Evolutionary conservation across 1,284 basidiomycete genomes (phyloP), one percentile per base, ranked within the genome.

Genomic region (Cutaneotrichosporon sp.): DNA sequence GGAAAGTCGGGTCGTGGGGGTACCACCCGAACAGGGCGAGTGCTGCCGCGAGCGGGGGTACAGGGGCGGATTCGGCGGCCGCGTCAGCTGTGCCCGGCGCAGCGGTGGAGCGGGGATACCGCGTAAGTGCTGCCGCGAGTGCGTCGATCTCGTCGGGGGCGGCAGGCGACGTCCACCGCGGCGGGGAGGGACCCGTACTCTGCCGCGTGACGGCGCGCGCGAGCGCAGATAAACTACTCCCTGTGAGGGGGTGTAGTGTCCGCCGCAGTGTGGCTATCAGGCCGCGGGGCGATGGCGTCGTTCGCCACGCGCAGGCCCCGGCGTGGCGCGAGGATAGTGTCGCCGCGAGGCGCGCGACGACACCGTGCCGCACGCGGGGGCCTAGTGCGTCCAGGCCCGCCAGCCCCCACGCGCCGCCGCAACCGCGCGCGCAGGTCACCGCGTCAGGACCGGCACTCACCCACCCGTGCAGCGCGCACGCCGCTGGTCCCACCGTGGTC

Each of bases 21-120:
- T 63, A 71, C 70, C 70, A 73, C 3, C 58, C 69, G 54, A 71
- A 73, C 9, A 70, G 43, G 1, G 69, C 60, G 20, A 68, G 51
- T 0, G 51, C 50, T 4, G 62, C 49, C 1, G 63, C 59, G 45
- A 55, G 44, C n/a, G 26, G 30, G 8, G 46, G 44, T 35, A 49
- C 35, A 17, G 42, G 37, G 23, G 30, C 17, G 17, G 33, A 21
- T 8, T 22, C n/a, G 35, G 36, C 36, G 1, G 13, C 12, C 14
- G 12, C 30, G n/a, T n/a, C n/a, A 17, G 17, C 34, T 20, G 43
- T 34, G 36, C 21, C 22, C 40, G 44, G 18, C 39, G 39, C 13
- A 34, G 17, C 13, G 47, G 34, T 4, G 14, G 15, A 3, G 45
- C 33, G 3, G 23, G 9, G 4, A 26, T 50, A 39, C 3, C 46